Base-by-base conservation (phyloP, 805 yeast species). In the Nakazawaea populi region DNA sequence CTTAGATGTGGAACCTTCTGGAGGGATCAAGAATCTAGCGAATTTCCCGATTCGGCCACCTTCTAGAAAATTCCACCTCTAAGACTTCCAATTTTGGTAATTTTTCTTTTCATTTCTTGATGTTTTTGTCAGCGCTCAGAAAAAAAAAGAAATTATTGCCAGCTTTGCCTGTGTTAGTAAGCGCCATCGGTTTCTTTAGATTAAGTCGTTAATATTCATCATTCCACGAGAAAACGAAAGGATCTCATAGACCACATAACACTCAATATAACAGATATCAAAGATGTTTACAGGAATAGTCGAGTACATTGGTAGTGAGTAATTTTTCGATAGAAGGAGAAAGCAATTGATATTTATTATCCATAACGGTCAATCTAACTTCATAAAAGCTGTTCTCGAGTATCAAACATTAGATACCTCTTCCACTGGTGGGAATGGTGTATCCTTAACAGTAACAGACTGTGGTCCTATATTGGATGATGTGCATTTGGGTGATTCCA, bases 281-380 rank as follows among this genome's bases (percentile, higher is more conserved):
- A 57, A 32, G 45, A 91, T 92, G 99, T 92, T 92, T 60, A 92
- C 99, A 0, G 99, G 99, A 32, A 81, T 92, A 43, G 95, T 92
- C 4, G 99, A 92, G 64, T 73, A 74, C 37, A 81, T 90, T 31
- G 98, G 97, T 8, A 74, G 80, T 52, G 62, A 56, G 58, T 55
- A 49, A 18, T 18, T 18, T 18, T 18, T 18, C 24, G 24, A 18
- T 18, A 18, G 24, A 18, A 18, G 24, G 24, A 2, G 3, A 18
- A 18, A 18, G 24, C 24, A 18, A 18, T 18, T 3, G 24, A 18
- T 18, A 18, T 18, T 18, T 18, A 18, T 18, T 18, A 18, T 18
- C 24, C 2, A 18, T 18, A 18, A 18, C 24, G 3, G 24, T 18
- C 24, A 18, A 18, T 18, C 24, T 18, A 18, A 18, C 24, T 18